Conservation (phyloP, 495 filamentous ascomycete genomes). For the Cenococcum geophilum region DNA sequence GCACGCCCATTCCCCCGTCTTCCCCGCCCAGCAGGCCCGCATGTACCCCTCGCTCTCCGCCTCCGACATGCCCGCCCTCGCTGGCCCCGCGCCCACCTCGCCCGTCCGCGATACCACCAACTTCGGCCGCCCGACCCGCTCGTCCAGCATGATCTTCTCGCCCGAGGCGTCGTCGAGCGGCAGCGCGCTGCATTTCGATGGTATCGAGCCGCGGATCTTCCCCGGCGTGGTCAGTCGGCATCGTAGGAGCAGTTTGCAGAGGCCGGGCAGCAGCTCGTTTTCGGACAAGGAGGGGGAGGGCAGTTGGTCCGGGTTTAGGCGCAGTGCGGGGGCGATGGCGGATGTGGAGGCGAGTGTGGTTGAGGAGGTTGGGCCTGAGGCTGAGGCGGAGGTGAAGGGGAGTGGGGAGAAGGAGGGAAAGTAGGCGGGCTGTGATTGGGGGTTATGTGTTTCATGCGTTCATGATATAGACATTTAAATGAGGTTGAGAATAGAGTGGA, state of each 20-base stretch:
- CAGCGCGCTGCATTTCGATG: constrained; percentile 15
- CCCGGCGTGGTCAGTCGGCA: constrained; percentile 36
- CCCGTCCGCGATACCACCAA: neutral
- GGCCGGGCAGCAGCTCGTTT: neutral
- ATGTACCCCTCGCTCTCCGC: constrained; percentile 12
- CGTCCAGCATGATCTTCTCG: constrained; percentile 22
- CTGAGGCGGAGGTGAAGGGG: neutral
- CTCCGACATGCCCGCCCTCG: neutral
- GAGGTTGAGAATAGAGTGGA: too few relatives aligned
- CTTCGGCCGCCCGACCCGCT: constrained; percentile 20
- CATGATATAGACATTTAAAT: too few relatives aligned
- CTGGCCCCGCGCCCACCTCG: constrained; percentile 7
- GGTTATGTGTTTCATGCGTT: neutral
- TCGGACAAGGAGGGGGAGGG: constrained; percentile 15
- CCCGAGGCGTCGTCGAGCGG: neutral
- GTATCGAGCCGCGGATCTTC: constrained; percentile 38
- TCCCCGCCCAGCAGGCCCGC: constrained; percentile 25
- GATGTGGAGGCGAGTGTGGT: constrained; percentile 9
- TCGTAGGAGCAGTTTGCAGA: constrained; percentile 29
- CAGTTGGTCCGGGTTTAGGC: constrained; percentile 6
- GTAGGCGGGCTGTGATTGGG: neutral
- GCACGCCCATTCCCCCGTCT: constrained; percentile 16
- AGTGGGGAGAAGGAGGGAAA: neutral
- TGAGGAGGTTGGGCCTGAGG: constrained; percentile 7
- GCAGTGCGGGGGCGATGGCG: neutral